phyloP scores from a whole-genome alignment of 2,329 filamentous ascomycete species.

The Penicillium oxalicum region DNA sequence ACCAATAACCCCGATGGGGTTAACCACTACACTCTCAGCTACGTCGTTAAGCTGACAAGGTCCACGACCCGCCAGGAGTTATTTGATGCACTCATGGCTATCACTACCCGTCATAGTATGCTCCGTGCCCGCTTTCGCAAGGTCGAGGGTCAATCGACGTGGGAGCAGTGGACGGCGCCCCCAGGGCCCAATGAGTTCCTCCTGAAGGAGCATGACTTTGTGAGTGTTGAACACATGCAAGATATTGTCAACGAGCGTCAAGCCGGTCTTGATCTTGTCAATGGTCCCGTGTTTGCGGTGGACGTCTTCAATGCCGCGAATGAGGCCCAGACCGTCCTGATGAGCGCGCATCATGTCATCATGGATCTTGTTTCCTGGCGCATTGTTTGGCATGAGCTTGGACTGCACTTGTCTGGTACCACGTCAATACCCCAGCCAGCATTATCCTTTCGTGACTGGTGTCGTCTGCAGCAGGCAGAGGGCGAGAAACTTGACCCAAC shows the following conservation, averaged over 20 bases:
- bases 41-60: conserved; percentile 2
- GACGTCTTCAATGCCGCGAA: conserved; percentile 14
- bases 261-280: background rate
- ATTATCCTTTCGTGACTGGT: conserved; percentile 1
- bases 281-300: conserved; percentile 13
- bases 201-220: background rate
- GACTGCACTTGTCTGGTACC: background rate
- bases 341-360: conserved; percentile 18
- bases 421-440: background rate
- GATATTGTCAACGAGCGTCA: conserved; percentile 1
- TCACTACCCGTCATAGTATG: conserved; percentile 12
- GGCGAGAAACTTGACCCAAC: background rate
- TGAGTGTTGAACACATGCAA: background rate
- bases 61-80: background rate
- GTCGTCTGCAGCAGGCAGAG: background rate
- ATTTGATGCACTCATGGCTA: background rate
- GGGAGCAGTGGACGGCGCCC: conserved; percentile 1
- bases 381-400: conserved; percentile 7
- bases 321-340: conserved; percentile 12
- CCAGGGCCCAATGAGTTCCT: background rate
- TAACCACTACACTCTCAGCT: conserved; percentile 14
- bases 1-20: background rate
- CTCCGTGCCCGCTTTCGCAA: conserved; percentile 12
- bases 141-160: background rate
- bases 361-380: conserved; percentile 24